These are phyloP conservation scores for Sugiyamaella americana DNA, from an alignment of 805 yeast species.

Conservation along the genomic window DNA sequence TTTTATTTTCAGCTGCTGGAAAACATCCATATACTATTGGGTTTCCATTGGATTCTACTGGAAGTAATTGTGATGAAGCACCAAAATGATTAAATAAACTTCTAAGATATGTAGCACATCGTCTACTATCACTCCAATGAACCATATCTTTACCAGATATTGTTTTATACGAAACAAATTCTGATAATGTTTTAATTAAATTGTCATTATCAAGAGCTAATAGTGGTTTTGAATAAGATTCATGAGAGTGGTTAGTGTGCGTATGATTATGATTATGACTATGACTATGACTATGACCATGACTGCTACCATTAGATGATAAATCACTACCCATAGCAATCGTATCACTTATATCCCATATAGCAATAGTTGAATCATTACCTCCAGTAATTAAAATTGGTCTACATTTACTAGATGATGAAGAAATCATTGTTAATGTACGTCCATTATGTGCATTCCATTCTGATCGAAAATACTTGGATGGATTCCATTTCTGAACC, in stretches of 20 bases:
- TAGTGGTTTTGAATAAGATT: not conserved
- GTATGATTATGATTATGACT: not conserved
- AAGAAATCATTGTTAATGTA: conserved; percentile 52
- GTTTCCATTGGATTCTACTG: conserved; percentile 64
- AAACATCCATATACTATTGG: conserved; percentile 81
- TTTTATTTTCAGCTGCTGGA: conserved; percentile 25
- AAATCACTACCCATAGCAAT: not conserved
- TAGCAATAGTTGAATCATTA: conserved; percentile 55
- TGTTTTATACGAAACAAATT: conserved; percentile 63
- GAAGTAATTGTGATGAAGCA: conserved; percentile 54
- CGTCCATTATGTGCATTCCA: conserved; percentile 53
- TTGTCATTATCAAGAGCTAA: conserved; percentile 44
- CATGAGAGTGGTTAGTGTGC: not conserved
- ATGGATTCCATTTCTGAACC: conserved; percentile 47
- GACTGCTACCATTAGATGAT: conserved; percentile 14
- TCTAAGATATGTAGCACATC: conserved; percentile 73
- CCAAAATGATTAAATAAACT: conserved; percentile 62
- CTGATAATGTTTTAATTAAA: conserved; percentile 55
- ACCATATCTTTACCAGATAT: conserved; percentile 68
- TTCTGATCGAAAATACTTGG: conserved; percentile 38
- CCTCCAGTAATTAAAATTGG: conserved; percentile 60
- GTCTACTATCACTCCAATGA: conserved; percentile 70
- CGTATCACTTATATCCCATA: conserved; percentile 54
- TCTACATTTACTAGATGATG: conserved; percentile 36
- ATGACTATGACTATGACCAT: conserved; percentile 6